phyloP scores from a whole-genome alignment of 441 rosid genomes.

The Adansonia gregorii region DNA sequence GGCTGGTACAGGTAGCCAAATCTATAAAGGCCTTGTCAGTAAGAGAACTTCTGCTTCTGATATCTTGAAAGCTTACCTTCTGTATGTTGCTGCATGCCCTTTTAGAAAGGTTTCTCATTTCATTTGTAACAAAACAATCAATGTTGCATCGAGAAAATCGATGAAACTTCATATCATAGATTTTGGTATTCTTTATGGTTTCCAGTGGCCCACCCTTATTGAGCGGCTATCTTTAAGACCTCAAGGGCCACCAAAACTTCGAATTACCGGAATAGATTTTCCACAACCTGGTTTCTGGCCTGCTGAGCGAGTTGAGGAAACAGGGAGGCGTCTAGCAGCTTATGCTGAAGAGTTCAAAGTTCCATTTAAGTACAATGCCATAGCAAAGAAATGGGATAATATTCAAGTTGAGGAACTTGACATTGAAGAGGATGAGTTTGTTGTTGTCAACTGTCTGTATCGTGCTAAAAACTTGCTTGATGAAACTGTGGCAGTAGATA shows the following conservation, averaged over 20 bases:
- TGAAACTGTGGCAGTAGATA: slow-evolving; percentile 64
- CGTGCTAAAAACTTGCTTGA: slow-evolving; percentile 76
- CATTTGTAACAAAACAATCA: slow-evolving; percentile 46
- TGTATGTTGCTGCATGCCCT: slow-evolving; percentile 65
- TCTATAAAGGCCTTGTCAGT: slow-evolving; percentile 57
- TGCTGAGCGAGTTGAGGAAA: slow-evolving; percentile 65
- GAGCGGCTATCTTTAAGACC: slow-evolving; percentile 42
- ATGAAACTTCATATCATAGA: slow-evolving; percentile 59
- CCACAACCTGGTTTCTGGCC: slow-evolving; percentile 77
- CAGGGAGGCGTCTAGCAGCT: slow-evolving; percentile 59
- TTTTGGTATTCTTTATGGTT: slow-evolving; percentile 73
- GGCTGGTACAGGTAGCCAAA: slow-evolving; percentile 68
- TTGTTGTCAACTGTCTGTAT: slow-evolving; percentile 69
- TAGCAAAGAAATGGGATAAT: slow-evolving; percentile 71
- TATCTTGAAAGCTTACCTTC: slow-evolving; percentile 57
- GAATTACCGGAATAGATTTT: slow-evolving; percentile 71
- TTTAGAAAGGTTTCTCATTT: slow-evolving; percentile 60
- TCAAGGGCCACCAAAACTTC: slow-evolving; percentile 51
- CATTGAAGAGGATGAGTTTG: slow-evolving; percentile 57
- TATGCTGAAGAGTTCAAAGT: slow-evolving; percentile 64
- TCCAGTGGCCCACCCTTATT: slow-evolving; percentile 70
- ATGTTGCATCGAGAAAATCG: slow-evolving; percentile 34
- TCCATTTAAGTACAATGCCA: slow-evolving; percentile 63
- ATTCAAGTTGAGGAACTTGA: slow-evolving; percentile 59
- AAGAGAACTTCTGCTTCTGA: slow-evolving; percentile 57